Conservation (phyloP, 169 alveolate genomes). For the Theileria orientalis region DNA sequence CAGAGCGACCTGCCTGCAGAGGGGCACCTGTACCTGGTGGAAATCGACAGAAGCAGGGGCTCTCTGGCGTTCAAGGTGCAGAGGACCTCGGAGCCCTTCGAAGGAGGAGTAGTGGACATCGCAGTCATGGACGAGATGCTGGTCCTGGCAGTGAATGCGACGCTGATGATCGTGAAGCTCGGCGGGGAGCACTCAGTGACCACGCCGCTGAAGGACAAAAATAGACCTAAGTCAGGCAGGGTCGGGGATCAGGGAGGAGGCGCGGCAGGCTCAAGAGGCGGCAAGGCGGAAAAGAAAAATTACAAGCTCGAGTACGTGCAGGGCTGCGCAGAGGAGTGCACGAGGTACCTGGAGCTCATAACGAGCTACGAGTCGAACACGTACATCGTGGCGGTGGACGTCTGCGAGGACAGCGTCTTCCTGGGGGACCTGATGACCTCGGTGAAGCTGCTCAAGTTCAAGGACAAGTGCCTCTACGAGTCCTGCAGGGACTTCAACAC, state of each 20-base stretch:
- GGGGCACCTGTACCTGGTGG: constrained; percentile 47
- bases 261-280: background rate
- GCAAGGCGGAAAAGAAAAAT: background rate
- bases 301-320: background rate
- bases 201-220: background rate
- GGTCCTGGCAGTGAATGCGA: constrained; percentile 50
- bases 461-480: constrained; percentile 32
- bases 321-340: background rate
- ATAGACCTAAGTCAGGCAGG: background rate
- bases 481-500: constrained; percentile 56
- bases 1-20: constrained; percentile 39
- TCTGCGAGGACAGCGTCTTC: constrained; percentile 33
- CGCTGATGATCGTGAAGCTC: constrained; percentile 27
- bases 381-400: constrained; percentile 48
- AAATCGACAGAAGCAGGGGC: constrained; percentile 10
- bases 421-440: constrained; percentile 60
- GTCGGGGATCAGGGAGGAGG: background rate
- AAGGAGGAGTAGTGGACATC: constrained; percentile 57
- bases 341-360: constrained; percentile 20
- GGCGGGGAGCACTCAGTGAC: too few relatives aligned
- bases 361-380: constrained; percentile 53
- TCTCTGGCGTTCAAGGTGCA: constrained; percentile 14
- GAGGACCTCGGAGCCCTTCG: constrained; percentile 25
- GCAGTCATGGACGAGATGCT: constrained; percentile 4
- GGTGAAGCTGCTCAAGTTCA: constrained; percentile 39